Conservation (phyloP, 2,329 filamentous ascomycete genomes). For the Pseudomassariella vexata region DNA sequence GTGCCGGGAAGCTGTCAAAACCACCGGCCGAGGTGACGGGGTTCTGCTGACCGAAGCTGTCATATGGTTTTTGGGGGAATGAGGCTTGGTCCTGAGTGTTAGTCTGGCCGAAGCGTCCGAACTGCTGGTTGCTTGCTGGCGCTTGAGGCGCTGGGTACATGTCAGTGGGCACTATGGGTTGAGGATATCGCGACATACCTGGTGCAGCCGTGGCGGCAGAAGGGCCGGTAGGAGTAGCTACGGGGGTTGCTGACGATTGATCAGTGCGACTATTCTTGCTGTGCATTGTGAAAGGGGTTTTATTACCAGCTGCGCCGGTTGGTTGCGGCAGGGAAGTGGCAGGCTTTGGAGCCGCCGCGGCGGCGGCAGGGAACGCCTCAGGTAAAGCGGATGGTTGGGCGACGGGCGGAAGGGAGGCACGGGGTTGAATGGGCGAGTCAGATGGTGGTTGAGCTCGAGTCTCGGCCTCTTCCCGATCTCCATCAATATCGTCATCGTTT, state of each 20-base stretch:
- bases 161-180: slow-evolving; percentile 28
- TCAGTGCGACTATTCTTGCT: slow-evolving; percentile 12
- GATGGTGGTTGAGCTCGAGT: slow-evolving; percentile 89
- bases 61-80: slow-evolving; percentile 73
- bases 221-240: slow-evolving; percentile 20
- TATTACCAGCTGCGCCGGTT: slow-evolving; percentile 24
- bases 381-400: slow-evolving; percentile 45
- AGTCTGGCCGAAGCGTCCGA: slow-evolving; percentile 62
- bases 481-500: slow-evolving; percentile 82
- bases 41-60: slow-evolving; percentile 73
- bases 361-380: slow-evolving; percentile 41
- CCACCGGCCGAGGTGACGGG: slow-evolving; percentile 34
- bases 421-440: slow-evolving; percentile 83
- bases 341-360: slow-evolving; percentile 50
- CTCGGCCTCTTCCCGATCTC: slow-evolving; percentile 91
- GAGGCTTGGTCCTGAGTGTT: slow-evolving; percentile 55
- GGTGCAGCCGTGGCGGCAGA: slow-evolving; percentile 17
- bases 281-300: slow-evolving; percentile 8
- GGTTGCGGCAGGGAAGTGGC: slow-evolving; percentile 36
- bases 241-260: slow-evolving; percentile 18
- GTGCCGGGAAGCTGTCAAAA: slow-evolving; percentile 55
- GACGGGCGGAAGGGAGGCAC: slow-evolving; percentile 78
- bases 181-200: slow-evolving; percentile 20
- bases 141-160: slow-evolving; percentile 42
- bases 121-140: slow-evolving; percentile 57